Conservation (phyloP, 768 basidiomycete genomes). For the Termitomyces heimii region DNA sequence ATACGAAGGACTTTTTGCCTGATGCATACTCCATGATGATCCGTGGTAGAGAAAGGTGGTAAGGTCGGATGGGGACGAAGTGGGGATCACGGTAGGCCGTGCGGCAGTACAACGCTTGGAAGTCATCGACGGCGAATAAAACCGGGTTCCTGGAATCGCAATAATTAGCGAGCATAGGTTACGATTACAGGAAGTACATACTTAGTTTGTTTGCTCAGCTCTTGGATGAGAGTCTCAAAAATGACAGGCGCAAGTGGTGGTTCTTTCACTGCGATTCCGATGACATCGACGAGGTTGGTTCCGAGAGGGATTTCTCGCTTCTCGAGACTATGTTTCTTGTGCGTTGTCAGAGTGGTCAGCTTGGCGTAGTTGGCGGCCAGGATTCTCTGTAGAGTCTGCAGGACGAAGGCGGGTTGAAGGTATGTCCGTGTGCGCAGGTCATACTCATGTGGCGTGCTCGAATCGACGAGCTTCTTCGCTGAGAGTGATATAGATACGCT, state of each 20-base stretch:
- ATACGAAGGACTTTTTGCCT: slow-evolving; percentile 63
- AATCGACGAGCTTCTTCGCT: slow-evolving; percentile 57
- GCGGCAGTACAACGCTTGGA: slow-evolving; percentile 71
- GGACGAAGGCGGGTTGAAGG: slow-evolving; percentile 60
- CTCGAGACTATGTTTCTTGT: slow-evolving; percentile 38
- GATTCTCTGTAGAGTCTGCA: slow-evolving; percentile 58
- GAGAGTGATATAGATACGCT: neutral
- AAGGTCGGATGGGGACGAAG: slow-evolving; percentile 61
- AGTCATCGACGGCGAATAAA: slow-evolving; percentile 81
- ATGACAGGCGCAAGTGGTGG: slow-evolving; percentile 46
- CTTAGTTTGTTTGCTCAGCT: slow-evolving; percentile 60
- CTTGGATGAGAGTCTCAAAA: slow-evolving; percentile 51
- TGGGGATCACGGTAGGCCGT: slow-evolving; percentile 71
- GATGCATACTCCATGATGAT: slow-evolving; percentile 72
- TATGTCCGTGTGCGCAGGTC: slow-evolving; percentile 75
- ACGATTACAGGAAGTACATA: slow-evolving; percentile 18
- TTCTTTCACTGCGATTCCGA: slow-evolving; percentile 52
- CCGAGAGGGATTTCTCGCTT: slow-evolving; percentile 43
- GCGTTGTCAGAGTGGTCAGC: slow-evolving; percentile 36
- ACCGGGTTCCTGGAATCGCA: slow-evolving; percentile 55
- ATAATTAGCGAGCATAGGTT: neutral
- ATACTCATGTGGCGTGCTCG: slow-evolving; percentile 66
- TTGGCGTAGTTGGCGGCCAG: slow-evolving; percentile 48
- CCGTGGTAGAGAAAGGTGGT: slow-evolving; percentile 75
- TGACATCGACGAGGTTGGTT: slow-evolving; percentile 46